These are phyloP conservation scores for Parathielavia appendiculata DNA, from an alignment of 495 filamentous ascomycete genomes.

Conservation along the genomic window DNA sequence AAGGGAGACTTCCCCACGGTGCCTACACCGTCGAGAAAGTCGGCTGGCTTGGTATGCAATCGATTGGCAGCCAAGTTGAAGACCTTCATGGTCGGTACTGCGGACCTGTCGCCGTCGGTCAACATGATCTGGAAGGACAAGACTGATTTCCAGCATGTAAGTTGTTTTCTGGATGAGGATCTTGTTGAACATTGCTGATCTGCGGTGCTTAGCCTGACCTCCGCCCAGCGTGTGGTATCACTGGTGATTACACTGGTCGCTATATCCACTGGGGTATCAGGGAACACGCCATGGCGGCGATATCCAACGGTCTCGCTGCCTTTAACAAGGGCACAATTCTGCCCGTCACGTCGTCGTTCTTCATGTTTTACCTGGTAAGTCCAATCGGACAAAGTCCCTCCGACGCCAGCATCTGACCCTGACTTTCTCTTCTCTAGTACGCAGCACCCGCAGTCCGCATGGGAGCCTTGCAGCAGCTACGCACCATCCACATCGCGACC, in stretches of 20 bases:
- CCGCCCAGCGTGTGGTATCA: constrained; percentile 42
- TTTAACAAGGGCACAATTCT: constrained; percentile 47
- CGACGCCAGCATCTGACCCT: not conserved
- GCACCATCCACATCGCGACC: constrained; percentile 54
- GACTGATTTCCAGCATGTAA: constrained; percentile 3
- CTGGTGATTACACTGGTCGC: constrained; percentile 47
- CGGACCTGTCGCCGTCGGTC: constrained; percentile 54
- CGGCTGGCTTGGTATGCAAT: constrained; percentile 4
- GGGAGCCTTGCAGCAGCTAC: constrained; percentile 53
- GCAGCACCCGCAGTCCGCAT: constrained; percentile 56
- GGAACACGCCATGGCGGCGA: constrained; percentile 51
- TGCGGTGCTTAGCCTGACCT: constrained; percentile 13
- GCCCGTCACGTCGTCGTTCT: constrained; percentile 51
- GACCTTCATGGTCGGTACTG: constrained; percentile 55
- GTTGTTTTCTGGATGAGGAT: not conserved
- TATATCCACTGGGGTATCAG: constrained; percentile 53
- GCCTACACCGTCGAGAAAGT: constrained; percentile 1
- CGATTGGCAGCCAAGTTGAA: constrained; percentile 30
- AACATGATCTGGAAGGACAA: constrained; percentile 53
- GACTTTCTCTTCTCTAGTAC: constrained; percentile 23
- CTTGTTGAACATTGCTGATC: not conserved
- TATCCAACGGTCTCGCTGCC: constrained; percentile 52
- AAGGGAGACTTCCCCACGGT: constrained; percentile 39
- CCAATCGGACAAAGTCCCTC: not conserved
- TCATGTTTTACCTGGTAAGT: constrained; percentile 54